Base-by-base conservation (phyloP, 805 yeast genomes). In the Wickerhamiella sergipiensis region DNA sequence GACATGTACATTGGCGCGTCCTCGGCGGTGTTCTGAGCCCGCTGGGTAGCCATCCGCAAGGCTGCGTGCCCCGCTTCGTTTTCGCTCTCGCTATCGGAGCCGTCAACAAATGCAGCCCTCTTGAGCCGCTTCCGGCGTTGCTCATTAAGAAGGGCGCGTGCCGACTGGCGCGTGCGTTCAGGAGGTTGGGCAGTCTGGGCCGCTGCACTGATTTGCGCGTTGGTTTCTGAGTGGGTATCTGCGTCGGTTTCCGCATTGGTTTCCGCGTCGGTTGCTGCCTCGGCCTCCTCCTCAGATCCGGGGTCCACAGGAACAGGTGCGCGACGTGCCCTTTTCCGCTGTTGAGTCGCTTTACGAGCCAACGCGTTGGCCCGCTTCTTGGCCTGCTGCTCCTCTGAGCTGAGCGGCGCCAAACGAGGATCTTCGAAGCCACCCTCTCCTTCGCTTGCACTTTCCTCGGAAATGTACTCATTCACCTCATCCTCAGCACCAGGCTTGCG, bases 391-490 rank as follows among this genome's bases (percentile, higher is more conserved):
- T 61, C 63, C 18, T 61, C 64, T 10, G 52, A 55, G 6, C 60
- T 53, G 15, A 57, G 38, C 8, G 60, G 62, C 33, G 50, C 57
- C 50, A 59, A 53, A 3, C 59, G 42, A 8, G 61, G 51, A 43
- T 60, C 61, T 4, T 54, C 46, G 21, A 61, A 55, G 4, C 52
- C 55, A 1, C 26, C 51, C 2, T 26, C 46, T 38, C 43, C 53
- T 3, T 61, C 65, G 10, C 45, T 55, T 24, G 65, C 65, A 43
- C 62, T 69, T 56, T 66, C 65, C 4, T 69, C 72, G 52, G 66
- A 59, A 1, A 59, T 55, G n/a, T 62, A 68, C 47, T 62, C 65
- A 26, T 53, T 48, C 21, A 45, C 43, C 9, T 36, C 40, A n/a
- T 7, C 19, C 9, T 36, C 19, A 9, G 40, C 40, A 26, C 22